Evolutionary conservation across 495 filamentous ascomycete genomes (phyloP).

Genomic region (Cercophora newfieldiana): DNA sequence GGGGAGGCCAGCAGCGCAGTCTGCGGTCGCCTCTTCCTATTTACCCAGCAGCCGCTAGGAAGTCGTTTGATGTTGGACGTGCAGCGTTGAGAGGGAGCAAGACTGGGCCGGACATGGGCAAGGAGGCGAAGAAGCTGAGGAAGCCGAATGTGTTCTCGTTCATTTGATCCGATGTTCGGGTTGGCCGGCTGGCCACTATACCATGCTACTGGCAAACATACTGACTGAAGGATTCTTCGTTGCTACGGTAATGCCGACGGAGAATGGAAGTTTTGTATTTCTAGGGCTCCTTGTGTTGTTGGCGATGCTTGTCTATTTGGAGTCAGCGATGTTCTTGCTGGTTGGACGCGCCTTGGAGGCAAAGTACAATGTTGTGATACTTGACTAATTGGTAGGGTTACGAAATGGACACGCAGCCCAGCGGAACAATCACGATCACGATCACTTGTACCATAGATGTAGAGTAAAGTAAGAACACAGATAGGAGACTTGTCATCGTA

Average conservation of each 20-base stretch:
- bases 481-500: background rate
- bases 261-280: no score
- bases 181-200: no score
- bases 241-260: no score
- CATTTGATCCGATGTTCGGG: background rate
- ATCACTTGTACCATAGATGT: background rate
- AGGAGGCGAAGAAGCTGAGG: background rate
- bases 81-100: background rate
- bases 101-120: background rate
- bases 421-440: background rate
- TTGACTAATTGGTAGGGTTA: background rate
- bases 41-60: background rate
- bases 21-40: background rate
- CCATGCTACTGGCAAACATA: no score
- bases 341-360: background rate
- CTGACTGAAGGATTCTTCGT: no score
- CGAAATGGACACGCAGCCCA: background rate
- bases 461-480: background rate
- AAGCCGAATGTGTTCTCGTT: background rate
- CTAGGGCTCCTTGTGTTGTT: background rate
- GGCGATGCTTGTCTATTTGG: background rate
- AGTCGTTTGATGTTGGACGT: background rate
- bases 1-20: background rate
- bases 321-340: background rate
- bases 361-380: background rate